Evolutionary conservation across 768 basidiomycete genomes (phyloP).

Genomic region (Boletales sp.): DNA sequence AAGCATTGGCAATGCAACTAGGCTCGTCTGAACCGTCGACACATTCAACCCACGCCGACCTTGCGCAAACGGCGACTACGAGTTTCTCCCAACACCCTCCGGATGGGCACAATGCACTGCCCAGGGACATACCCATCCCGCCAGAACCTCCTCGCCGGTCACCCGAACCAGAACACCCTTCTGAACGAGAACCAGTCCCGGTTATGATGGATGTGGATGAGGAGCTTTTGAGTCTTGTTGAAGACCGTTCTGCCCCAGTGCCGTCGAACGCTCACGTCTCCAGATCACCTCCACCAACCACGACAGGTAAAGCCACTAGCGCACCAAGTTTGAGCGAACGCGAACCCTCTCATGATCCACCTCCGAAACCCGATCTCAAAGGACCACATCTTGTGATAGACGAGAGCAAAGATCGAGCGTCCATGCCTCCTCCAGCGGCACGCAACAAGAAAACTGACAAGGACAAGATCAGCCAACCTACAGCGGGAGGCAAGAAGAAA

Average conservation of each 20-base stretch:
- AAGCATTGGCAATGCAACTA: background rate
- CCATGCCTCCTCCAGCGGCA: slow-evolving; percentile 53
- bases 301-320: background rate
- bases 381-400: slow-evolving; percentile 10
- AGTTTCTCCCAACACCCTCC: slow-evolving; percentile 16
- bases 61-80: slow-evolving; percentile 3
- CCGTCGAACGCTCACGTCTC: background rate
- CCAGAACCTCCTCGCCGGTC: slow-evolving; percentile 9
- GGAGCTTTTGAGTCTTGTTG: slow-evolving; percentile 67
- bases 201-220: slow-evolving; percentile 49
- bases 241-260: slow-evolving; percentile 36
- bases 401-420: slow-evolving; percentile 41
- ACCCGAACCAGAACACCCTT: slow-evolving; percentile 1
- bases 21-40: background rate
- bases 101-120: background rate
- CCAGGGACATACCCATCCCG: background rate
- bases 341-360: slow-evolving; percentile 1
- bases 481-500: slow-evolving; percentile 36
- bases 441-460: slow-evolving; percentile 26
- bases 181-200: slow-evolving; percentile 10
- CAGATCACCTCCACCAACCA: background rate
- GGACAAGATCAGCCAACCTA: slow-evolving; percentile 9
- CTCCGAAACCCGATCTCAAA: slow-evolving; percentile 8
- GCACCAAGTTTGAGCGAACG: background rate
- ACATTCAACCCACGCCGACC: background rate